phyloP scores from a whole-genome alignment of 2,329 filamentous ascomycete species.

The Tolypocladium nubicola region DNA sequence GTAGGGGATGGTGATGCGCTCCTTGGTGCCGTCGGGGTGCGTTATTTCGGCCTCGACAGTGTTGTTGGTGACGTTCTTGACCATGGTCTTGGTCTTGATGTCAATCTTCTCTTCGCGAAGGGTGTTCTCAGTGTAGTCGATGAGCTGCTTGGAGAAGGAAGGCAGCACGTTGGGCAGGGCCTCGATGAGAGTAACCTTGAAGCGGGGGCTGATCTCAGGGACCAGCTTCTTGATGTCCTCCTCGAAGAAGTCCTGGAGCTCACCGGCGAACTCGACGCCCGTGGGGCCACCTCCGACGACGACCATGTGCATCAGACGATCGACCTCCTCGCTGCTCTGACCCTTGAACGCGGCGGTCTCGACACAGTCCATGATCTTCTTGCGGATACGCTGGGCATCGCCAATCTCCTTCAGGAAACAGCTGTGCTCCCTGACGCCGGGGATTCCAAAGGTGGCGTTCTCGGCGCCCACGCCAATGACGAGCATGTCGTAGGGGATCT shows the following conservation, averaged over 20 bases:
- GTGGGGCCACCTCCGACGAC: slow-evolving; percentile 89
- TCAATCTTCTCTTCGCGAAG: slow-evolving; percentile 98
- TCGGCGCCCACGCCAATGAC: slow-evolving; percentile 95
- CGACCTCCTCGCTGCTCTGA: slow-evolving; percentile 75
- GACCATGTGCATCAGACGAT: slow-evolving; percentile 96
- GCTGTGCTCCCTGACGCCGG: slow-evolving; percentile 86
- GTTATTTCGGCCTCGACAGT: slow-evolving; percentile 83
- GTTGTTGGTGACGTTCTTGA: slow-evolving; percentile 92
- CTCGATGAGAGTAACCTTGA: slow-evolving; percentile 96
- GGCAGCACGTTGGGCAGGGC: slow-evolving; percentile 92
- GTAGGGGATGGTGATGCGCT: slow-evolving; percentile 74
- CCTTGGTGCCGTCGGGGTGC: slow-evolving; percentile 75
- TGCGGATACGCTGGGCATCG: slow-evolving; percentile 92
- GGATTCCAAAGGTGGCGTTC: slow-evolving; percentile 97
- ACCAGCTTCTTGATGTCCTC: slow-evolving; percentile 97
- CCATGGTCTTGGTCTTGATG: slow-evolving; percentile 97
- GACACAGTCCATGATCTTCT: slow-evolving; percentile 99
- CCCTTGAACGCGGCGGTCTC: slow-evolving; percentile 98
- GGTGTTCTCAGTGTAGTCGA: slow-evolving; percentile 98
- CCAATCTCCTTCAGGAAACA: slow-evolving; percentile 98
- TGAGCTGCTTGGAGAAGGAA: slow-evolving; percentile 97
- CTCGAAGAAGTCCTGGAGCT: slow-evolving; percentile 98
- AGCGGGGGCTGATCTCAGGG: slow-evolving; percentile 86
- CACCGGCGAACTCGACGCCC: slow-evolving; percentile 95
- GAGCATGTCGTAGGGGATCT: slow-evolving; percentile 96